Evolutionary conservation across 139 green algal species (phyloP).

Genomic region (Coelastrella sp.): DNA sequence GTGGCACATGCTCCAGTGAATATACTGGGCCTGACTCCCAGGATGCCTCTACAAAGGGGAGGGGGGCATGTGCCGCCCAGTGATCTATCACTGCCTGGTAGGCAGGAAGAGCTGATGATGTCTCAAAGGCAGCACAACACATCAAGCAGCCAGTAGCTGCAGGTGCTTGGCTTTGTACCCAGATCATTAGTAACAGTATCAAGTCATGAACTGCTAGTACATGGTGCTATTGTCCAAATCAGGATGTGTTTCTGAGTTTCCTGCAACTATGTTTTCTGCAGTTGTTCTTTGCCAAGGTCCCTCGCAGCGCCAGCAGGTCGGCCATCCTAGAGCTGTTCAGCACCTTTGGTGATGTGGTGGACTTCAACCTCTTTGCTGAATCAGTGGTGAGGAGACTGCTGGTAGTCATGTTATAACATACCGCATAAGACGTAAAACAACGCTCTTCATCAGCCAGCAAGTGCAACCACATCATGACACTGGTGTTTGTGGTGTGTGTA

Average conservation of each 20-base stretch:
- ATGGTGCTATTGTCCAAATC: not conserved
- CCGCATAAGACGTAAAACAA: not conserved
- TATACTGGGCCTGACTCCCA: too few species aligned
- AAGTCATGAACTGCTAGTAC: too few species aligned
- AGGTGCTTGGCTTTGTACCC: too few species aligned
- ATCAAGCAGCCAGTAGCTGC: too few species aligned
- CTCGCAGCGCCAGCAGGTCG: constrained; percentile 56
- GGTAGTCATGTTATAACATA: not conserved
- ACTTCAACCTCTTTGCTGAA: constrained; percentile 67
- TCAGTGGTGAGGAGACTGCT: constrained; percentile 32
- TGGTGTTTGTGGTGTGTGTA: too few species aligned
- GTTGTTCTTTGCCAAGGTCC: constrained; percentile 73
- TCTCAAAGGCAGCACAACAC: too few species aligned
- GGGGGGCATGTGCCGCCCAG: too few species aligned
- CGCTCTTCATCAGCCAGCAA: not conserved
- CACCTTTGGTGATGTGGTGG: constrained; percentile 58
- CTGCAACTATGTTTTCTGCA: not conserved
- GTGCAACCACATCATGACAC: not conserved
- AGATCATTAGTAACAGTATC: too few species aligned
- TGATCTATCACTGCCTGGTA: too few species aligned
- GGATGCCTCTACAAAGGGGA: too few species aligned
- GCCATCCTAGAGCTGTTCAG: constrained; percentile 60
- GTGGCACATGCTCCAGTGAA: too few species aligned
- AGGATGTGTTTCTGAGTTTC: not conserved
- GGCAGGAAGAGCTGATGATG: too few species aligned